Conservation (phyloP, 139 green algal genomes). For the Tetradesmus obliquus region DNA sequence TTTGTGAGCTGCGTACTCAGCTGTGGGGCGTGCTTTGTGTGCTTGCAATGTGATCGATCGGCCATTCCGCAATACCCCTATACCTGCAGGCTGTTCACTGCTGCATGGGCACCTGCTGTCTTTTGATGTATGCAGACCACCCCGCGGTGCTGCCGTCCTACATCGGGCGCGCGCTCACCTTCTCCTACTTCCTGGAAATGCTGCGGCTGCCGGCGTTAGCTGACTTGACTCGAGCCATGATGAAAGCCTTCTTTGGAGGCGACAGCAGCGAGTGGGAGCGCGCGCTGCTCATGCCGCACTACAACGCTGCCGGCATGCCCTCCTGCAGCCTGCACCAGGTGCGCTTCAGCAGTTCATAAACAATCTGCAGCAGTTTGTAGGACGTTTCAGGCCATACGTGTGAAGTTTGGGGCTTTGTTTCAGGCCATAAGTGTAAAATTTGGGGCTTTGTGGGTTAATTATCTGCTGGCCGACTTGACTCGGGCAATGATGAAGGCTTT, state of each 20-base stretch:
- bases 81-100: too few relatives aligned
- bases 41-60: too few relatives aligned
- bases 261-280: constrained; percentile 82
- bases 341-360: neutral
- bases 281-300: constrained; percentile 92
- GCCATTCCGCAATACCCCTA: too few relatives aligned
- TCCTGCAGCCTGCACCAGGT: constrained; percentile 56
- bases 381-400: too few relatives aligned
- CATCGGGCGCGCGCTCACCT: neutral
- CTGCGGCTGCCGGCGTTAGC: constrained; percentile 18
- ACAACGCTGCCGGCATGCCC: constrained; percentile 87
- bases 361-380: too few relatives aligned
- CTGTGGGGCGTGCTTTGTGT: too few relatives aligned
- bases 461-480: neutral
- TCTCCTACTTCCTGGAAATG: constrained; percentile 24
- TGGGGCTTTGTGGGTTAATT: too few relatives aligned
- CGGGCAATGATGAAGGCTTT: constrained; percentile 26
- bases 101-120: too few relatives aligned
- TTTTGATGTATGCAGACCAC: neutral
- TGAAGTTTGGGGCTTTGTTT: too few relatives aligned
- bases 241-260: constrained; percentile 32
- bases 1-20: too few relatives aligned
- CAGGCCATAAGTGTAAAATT: too few relatives aligned
- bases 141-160: constrained; percentile 25
- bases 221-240: constrained; percentile 14